Evolutionary conservation across 2,329 filamentous ascomycete genomes (phyloP).

Genomic region (Onygenales sp.): DNA sequence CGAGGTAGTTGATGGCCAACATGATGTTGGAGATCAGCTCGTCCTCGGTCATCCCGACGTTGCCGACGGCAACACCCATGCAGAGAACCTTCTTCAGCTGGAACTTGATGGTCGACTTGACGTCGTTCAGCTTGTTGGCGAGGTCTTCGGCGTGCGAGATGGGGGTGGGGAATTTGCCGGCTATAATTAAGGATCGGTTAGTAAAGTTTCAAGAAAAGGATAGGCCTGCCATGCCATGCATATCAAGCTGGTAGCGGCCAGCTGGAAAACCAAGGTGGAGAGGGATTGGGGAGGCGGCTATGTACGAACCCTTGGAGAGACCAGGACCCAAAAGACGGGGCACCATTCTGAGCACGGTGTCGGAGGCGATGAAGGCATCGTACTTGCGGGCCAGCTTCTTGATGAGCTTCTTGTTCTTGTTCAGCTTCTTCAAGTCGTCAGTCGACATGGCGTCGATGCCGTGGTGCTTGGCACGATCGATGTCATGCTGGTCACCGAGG

Average conservation of each 20-base stretch:
- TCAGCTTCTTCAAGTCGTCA: slow-evolving; percentile 99
- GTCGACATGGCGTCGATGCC: slow-evolving; percentile 96
- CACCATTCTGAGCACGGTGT: slow-evolving; percentile 98
- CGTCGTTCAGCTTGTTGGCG: slow-evolving; percentile 89
- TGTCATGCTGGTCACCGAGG: slow-evolving; percentile 93
- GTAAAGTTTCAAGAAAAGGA: slow-evolving; percentile 19
- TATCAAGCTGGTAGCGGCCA: too few relatives aligned
- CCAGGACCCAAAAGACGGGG: slow-evolving; percentile 97
- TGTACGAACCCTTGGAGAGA: slow-evolving; percentile 78
- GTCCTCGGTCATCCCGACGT: slow-evolving; percentile 94
- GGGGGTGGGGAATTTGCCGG: slow-evolving; percentile 98
- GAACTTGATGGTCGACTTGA: slow-evolving; percentile 99
- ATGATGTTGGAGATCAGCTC: slow-evolving; percentile 98
- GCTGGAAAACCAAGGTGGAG: background rate
- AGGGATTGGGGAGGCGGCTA: background rate
- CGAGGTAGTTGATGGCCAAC: slow-evolving; percentile 99
- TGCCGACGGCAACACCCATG: slow-evolving; percentile 98
- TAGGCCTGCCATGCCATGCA: too few relatives aligned
- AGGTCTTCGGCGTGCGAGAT: slow-evolving; percentile 96
- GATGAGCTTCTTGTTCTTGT: slow-evolving; percentile 99
- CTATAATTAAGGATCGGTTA: slow-evolving; percentile 40
- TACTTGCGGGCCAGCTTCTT: slow-evolving; percentile 99
- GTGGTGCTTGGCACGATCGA: slow-evolving; percentile 99
- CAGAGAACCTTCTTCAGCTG: slow-evolving; percentile 99
- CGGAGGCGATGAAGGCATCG: slow-evolving; percentile 97